Conservation (phyloP, 2,329 filamentous ascomycete species). For the Chrysoporthe austroafricana region DNA sequence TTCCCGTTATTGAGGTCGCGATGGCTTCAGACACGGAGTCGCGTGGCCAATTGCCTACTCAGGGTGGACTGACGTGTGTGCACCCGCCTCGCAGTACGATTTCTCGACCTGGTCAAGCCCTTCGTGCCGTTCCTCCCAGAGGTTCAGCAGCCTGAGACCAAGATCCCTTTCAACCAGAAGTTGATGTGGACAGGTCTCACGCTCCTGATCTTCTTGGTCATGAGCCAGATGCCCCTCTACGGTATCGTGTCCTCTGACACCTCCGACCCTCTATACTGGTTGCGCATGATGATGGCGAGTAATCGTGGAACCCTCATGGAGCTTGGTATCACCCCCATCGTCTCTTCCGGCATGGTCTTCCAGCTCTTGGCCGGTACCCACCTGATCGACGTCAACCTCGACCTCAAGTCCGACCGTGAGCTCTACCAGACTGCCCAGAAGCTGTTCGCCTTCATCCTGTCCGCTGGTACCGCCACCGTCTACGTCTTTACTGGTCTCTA, state of each 20-base stretch:
- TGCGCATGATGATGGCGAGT: conserved; percentile 99
- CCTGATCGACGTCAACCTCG: conserved; percentile 99
- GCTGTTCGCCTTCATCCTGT: conserved; percentile 96
- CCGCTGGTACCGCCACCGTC: conserved; percentile 95
- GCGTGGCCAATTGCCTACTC: conserved; percentile 15
- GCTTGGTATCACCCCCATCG: conserved; percentile 96
- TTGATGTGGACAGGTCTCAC: conserved; percentile 95
- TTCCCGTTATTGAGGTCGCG: conserved; percentile 19
- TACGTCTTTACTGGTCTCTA: conserved; percentile 99
- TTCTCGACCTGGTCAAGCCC: conserved; percentile 99
- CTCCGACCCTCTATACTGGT: conserved; percentile 98
- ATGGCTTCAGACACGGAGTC: conserved; percentile 26
- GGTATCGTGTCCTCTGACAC: conserved; percentile 99
- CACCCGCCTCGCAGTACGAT: conserved; percentile 71
- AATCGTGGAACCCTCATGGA: conserved; percentile 97
- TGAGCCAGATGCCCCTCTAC: conserved; percentile 99
- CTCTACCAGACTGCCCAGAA: conserved; percentile 99
- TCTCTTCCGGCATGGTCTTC: conserved; percentile 99
- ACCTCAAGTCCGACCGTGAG: conserved; percentile 99
- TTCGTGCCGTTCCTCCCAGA: conserved; percentile 99
- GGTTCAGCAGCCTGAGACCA: conserved; percentile 97
- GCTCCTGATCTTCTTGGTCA: conserved; percentile 97
- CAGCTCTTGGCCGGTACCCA: conserved; percentile 99
- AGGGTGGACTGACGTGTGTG: conserved; percentile 30
- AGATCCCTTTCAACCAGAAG: conserved; percentile 98